These are phyloP conservation scores for Rhodotorula graminis DNA, from an alignment of 768 basidiomycete species.

Conservation along the genomic window DNA sequence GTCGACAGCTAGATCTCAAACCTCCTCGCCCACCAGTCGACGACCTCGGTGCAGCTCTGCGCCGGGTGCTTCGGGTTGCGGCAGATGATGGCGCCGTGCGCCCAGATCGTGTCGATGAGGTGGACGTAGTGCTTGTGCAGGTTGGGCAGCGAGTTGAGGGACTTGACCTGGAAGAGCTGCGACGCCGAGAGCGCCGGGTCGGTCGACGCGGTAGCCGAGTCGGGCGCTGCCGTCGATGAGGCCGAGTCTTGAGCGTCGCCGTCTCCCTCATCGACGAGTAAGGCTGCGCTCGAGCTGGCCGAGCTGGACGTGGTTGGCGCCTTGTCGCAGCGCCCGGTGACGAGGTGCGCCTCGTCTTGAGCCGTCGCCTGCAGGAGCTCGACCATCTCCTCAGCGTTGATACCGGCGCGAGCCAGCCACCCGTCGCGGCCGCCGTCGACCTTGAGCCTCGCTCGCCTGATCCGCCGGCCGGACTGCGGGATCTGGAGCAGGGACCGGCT, in stretches of 20 bases:
- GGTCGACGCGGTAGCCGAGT: background rate
- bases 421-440: slow-evolving; percentile 24
- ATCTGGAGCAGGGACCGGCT: slow-evolving; percentile 59
- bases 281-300: too few relatives aligned
- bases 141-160: slow-evolving; percentile 31
- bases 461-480: slow-evolving; percentile 60
- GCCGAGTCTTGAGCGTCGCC: background rate
- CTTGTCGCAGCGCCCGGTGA: background rate
- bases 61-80: slow-evolving; percentile 8
- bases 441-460: slow-evolving; percentile 52
- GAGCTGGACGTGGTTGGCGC: background rate
- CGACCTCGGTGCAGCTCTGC: slow-evolving; percentile 16
- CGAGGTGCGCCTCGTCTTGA: too few relatives aligned
- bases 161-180: slow-evolving; percentile 16
- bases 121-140: slow-evolving; percentile 27
- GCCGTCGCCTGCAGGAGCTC: background rate
- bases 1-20: background rate
- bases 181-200: slow-evolving; percentile 20
- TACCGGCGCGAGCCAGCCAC: slow-evolving; percentile 23
- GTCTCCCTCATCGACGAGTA: too few relatives aligned
- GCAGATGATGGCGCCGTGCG: slow-evolving; percentile 27
- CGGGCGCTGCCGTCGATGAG: background rate
- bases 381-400: background rate
- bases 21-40: slow-evolving; percentile 31
- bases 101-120: slow-evolving; percentile 8